Percentiles rank a stretch among this genome's conserved stretches.
Evolutionary conservation across 2,329 filamentous ascomycete species (phyloP).

Genomic region (Cladobotryum mycophilum): DNA sequence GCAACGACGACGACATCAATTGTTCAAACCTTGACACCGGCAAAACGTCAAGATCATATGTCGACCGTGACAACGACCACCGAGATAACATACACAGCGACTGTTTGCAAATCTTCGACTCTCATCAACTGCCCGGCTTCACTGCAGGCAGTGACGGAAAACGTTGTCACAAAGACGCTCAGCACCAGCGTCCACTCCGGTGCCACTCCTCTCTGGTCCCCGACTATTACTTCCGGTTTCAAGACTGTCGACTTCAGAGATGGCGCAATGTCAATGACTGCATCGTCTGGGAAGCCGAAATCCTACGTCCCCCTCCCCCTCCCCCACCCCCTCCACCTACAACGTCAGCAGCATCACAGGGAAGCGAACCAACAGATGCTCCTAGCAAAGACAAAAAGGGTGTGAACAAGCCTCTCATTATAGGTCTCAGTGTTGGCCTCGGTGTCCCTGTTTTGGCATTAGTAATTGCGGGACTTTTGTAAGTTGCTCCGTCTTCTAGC

Average conservation of each 20-base stretch:
- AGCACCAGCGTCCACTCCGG: conserved; percentile 36
- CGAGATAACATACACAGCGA: conserved; percentile 36
- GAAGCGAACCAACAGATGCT: not conserved
- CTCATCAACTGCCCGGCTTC: conserved; percentile 45
- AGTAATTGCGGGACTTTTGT: conserved; percentile 25
- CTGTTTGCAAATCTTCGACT: conserved; percentile 36
- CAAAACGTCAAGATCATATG: conserved; percentile 21
- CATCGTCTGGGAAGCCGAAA: conserved; percentile 34
- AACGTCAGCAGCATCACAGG: not conserved
- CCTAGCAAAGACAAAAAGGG: conserved; percentile 24
- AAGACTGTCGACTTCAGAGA: conserved; percentile 37
- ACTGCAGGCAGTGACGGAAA: conserved; percentile 38
- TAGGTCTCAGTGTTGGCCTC: conserved; percentile 43
- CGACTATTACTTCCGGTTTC: conserved; percentile 20
- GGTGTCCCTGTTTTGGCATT: conserved; percentile 34
- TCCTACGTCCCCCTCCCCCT: conserved; percentile 36
- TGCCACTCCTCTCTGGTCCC: conserved; percentile 18
- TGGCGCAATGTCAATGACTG: conserved; percentile 20
- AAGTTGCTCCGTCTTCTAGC: conserved; percentile 15
- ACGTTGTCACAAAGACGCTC: conserved; percentile 32
- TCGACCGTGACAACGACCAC: conserved; percentile 35
- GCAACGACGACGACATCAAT: conserved; percentile 18
- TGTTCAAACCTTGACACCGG: conserved; percentile 10
- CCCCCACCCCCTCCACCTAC: not conserved
- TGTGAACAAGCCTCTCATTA: conserved; percentile 38